Conservation (phyloP, 768 basidiomycete species). For the Naganishia antarctica region DNA sequence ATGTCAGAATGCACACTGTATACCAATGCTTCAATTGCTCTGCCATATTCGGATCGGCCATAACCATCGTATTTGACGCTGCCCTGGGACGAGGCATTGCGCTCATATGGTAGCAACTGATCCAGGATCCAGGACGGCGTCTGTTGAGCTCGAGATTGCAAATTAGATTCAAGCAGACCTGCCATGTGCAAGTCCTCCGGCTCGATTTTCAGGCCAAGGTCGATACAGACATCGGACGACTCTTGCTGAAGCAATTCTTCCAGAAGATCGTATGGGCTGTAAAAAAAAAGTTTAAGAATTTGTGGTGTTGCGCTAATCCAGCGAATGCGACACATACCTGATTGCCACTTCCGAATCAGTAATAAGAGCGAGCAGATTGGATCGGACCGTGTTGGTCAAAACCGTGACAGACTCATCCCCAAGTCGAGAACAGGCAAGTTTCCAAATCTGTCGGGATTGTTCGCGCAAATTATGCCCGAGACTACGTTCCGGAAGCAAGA, state of each 20-base stretch:
- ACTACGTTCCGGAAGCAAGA: background rate
- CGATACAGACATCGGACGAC: constrained; percentile 1
- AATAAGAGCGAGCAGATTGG: background rate
- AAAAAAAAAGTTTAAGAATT: background rate
- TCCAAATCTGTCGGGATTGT: background rate
- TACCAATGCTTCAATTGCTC: constrained; percentile 59
- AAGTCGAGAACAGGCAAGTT: background rate
- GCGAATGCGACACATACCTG: background rate
- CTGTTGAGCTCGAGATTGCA: background rate
- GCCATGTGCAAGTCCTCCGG: constrained; percentile 6
- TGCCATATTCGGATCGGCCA: constrained; percentile 63
- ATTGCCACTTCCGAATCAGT: background rate
- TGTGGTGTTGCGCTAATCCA: background rate
- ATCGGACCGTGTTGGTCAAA: background rate
- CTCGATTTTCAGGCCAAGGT: background rate
- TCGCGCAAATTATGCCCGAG: background rate
- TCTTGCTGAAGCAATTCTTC: constrained; percentile 13
- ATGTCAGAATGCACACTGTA: constrained; percentile 60
- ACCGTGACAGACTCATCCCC: background rate
- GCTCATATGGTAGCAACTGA: constrained; percentile 48
- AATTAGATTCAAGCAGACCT: background rate
- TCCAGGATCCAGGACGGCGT: constrained; percentile 54
- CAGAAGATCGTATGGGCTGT: constrained; percentile 10
- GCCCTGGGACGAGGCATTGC: constrained; percentile 15
- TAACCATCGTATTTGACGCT: constrained; percentile 49